Percentiles rank a stretch among this genome's conserved stretches.
phyloP scores from a whole-genome alignment of 345 rosid species.

The Chamaenerion angustifolium region DNA sequence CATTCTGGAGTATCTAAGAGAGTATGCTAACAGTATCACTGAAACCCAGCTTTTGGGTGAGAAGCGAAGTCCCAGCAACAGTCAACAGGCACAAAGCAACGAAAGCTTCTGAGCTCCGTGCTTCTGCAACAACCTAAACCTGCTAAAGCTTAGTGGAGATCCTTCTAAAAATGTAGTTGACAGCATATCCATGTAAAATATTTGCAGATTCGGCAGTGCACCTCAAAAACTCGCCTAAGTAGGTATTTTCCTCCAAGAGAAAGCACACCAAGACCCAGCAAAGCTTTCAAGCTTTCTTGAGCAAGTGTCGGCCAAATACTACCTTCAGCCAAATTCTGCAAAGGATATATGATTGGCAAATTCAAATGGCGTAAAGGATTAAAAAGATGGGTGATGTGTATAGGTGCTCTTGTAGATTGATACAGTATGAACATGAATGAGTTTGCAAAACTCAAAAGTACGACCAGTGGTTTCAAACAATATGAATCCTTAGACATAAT shows the following conservation, averaged over 20 bases:
- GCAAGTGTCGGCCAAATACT: slow-evolving; percentile 89
- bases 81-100: slow-evolving; percentile 91
- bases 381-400: too few species aligned
- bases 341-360: not conserved
- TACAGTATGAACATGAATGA: too few species aligned
- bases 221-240: slow-evolving; percentile 82
- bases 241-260: slow-evolving; percentile 83
- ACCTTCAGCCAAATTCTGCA: slow-evolving; percentile 50
- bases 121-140: slow-evolving; percentile 83
- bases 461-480: too few species aligned
- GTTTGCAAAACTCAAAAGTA: too few species aligned
- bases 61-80: slow-evolving; percentile 85
- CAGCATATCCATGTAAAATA: not conserved
- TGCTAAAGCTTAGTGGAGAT: slow-evolving; percentile 2
- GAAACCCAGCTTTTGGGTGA: slow-evolving; percentile 85
- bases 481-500: too few species aligned
- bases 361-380: too few species aligned
- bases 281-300: slow-evolving; percentile 79
- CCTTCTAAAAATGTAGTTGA: not conserved
- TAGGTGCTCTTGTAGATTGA: too few species aligned
- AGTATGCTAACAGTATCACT: slow-evolving; percentile 68
- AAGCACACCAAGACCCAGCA: slow-evolving; percentile 76
- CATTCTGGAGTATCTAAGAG: not conserved
- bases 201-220: slow-evolving; percentile 10
- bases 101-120: slow-evolving; percentile 93